A percentile compares a stretch with the other conserved stretches of the same genome.
Evolutionary conservation across 768 basidiomycete genomes (phyloP).

Genomic region (Mrakia blollopis): DNA sequence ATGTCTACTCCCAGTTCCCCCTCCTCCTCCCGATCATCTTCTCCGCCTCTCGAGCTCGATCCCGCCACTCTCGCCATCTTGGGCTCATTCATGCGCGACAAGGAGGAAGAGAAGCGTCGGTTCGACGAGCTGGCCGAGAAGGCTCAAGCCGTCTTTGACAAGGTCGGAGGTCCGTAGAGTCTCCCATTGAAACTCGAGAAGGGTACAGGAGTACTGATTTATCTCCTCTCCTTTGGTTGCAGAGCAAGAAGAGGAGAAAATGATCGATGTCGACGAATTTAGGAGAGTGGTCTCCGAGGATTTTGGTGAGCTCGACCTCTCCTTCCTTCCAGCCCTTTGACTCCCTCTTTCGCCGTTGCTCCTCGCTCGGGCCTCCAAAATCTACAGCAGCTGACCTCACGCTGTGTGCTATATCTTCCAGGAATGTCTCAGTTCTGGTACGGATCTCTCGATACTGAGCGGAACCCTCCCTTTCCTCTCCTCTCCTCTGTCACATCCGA

Average conservation of each 20-base stretch:
- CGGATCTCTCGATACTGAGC: background rate
- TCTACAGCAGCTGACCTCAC: background rate
- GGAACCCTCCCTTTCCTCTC: background rate
- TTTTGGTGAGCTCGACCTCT: slow-evolving; percentile 28
- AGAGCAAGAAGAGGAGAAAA: slow-evolving; percentile 28
- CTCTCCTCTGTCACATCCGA: background rate
- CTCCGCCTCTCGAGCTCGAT: slow-evolving; percentile 36
- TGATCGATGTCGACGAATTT: slow-evolving; percentile 36
- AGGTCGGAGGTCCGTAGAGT: background rate
- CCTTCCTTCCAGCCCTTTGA: background rate
- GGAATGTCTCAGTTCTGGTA: slow-evolving; percentile 36
- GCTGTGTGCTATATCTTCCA: background rate
- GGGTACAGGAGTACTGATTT: background rate
- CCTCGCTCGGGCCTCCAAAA: background rate
- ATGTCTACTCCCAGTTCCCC: background rate
- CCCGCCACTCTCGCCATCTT: slow-evolving; percentile 37
- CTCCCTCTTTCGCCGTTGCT: background rate
- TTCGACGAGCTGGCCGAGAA: slow-evolving; percentile 33
- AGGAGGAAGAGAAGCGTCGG: slow-evolving; percentile 33
- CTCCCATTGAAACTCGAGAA: background rate
- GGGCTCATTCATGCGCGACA: slow-evolving; percentile 33
- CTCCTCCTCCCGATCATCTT: background rate
- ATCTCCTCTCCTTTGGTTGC: background rate
- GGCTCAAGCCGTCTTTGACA: background rate
- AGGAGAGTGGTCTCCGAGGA: slow-evolving; percentile 14